A percentile compares a stretch with the other conserved stretches of the same genome.
Evolutionary conservation across 805 yeast genomes (phyloP).

Genomic region (Wickerhamiella kurtzmanii): DNA sequence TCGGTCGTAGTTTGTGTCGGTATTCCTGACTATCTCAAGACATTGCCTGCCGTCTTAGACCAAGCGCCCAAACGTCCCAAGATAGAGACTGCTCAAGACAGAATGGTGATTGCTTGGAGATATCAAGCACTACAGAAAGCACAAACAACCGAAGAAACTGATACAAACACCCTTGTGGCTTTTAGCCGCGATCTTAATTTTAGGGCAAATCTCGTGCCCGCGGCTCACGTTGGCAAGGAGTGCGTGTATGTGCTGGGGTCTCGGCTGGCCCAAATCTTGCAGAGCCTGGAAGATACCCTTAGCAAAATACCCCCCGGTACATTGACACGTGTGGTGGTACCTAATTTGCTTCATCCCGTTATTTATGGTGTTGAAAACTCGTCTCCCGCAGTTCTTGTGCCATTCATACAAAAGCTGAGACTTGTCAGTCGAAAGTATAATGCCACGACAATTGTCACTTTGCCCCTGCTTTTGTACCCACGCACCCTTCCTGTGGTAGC

Average conservation of each 20-base stretch:
- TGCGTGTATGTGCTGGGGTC: slow-evolving; percentile 12
- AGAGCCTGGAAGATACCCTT: slow-evolving; percentile 34
- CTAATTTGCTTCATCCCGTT: slow-evolving; percentile 70
- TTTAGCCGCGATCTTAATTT: slow-evolving; percentile 16
- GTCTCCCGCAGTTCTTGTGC: slow-evolving; percentile 36
- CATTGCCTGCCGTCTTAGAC: slow-evolving; percentile 38
- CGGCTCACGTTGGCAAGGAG: slow-evolving; percentile 14
- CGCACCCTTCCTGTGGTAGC: slow-evolving; percentile 36
- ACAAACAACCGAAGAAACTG: too few relatives aligned
- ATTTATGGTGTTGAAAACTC: slow-evolving; percentile 43
- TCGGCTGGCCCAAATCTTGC: slow-evolving; percentile 22
- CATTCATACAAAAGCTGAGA: slow-evolving; percentile 49
- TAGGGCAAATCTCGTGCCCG: slow-evolving; percentile 12
- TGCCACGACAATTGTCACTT: slow-evolving; percentile 39
- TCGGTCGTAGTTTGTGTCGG: slow-evolving; percentile 16
- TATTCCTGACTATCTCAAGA: slow-evolving; percentile 15
- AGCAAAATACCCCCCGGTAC: slow-evolving; percentile 24
- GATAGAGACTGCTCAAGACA: slow-evolving; percentile 3
- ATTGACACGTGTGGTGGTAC: slow-evolving; percentile 54
- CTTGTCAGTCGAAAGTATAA: slow-evolving; percentile 38
- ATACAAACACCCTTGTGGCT: slow-evolving; percentile 6
- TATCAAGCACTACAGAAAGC: slow-evolving; percentile 38
- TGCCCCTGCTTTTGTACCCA: slow-evolving; percentile 56
- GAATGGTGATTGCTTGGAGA: slow-evolving; percentile 88
- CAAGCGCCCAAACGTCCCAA: slow-evolving; percentile 23